Conservation (phyloP, 2,329 filamentous ascomycete genomes). For the Pleomassaria siparia region DNA sequence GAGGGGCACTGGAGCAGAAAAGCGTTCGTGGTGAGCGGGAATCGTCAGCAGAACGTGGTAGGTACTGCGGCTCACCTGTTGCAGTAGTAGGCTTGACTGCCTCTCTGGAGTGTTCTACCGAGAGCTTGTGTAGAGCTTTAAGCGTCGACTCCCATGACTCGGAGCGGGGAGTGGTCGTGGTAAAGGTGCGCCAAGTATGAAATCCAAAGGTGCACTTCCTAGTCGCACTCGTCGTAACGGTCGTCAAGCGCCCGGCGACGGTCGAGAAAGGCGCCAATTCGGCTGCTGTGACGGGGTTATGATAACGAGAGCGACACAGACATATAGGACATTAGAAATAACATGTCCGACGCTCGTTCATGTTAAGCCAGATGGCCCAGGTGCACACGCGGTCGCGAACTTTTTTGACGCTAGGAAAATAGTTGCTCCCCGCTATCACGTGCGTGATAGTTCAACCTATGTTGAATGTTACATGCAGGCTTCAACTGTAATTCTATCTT, state of each 20-base stretch:
- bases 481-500: no score
- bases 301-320: not conserved
- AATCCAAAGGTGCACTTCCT: not conserved
- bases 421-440: not conserved
- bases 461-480: not conserved
- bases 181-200: constrained; percentile 15
- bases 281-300: constrained; percentile 4
- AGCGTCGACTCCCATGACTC: constrained; percentile 4
- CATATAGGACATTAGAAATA: not conserved
- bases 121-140: constrained; percentile 3
- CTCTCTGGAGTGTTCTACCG: not conserved
- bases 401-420: not conserved
- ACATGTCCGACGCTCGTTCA: not conserved
- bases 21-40: not conserved
- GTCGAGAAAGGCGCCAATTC: constrained; percentile 33
- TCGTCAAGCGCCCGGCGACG: constrained; percentile 30
- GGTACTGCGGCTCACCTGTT: not conserved
- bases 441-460: no score
- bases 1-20: not conserved
- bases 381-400: not conserved
- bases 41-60: not conserved
- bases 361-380: no score
- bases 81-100: no score
- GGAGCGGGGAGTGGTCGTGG: constrained; percentile 6
- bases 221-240: constrained; percentile 17